Evolutionary conservation across 352 stramenopile genomes (phyloP), one percentile per base, ranked within the genome.

Genomic region (Phytophthora europaea): DNA sequence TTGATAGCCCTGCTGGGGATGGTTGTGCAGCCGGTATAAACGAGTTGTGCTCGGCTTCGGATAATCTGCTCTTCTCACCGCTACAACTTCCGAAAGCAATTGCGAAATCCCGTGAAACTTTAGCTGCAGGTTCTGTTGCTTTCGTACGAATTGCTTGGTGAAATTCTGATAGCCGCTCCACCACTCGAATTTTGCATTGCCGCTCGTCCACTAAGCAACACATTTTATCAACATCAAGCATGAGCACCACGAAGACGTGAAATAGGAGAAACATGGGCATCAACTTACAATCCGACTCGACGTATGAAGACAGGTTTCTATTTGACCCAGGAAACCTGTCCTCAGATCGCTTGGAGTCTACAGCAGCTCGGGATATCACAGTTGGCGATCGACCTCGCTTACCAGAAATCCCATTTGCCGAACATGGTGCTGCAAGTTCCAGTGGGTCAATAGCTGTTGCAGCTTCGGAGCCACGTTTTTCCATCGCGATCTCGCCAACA

Each of bases 121-220:
- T 52, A 59, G n/a, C 22, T 67, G 38, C 23, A 61, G 69, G 40
- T 52, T 70, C 70, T 0, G 58, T 66, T 18, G 83, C 65, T 54
- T 79, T 90, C 7, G 83, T 91, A 61, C 78, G 79, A 78, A 96
- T 94, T 3, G 83, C 88, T 20, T 94, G 79, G 4, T 94, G 87
- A 65, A 96, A 96, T 55, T 96, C 90, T 6, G 87, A 90, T 20
- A 96, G 67, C 0, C 90, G 85, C 63, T 96, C 90, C 1, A 96
- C 90, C 2, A 96, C 88, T 58, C 88, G 88, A 66, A 96, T 96
- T 60, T 96, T 96, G 81, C 88, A 96, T 69, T 96, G 90, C 3
- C 90, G 84, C 47, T 96, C 88, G 52, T 96, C 85, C 72, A 95
- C 90, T 96, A 74, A 65, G 16, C n/a, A 76, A 18, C 38, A 45